Conservation (phyloP, 306 rosid genomes). For the Rosa multiflora region DNA sequence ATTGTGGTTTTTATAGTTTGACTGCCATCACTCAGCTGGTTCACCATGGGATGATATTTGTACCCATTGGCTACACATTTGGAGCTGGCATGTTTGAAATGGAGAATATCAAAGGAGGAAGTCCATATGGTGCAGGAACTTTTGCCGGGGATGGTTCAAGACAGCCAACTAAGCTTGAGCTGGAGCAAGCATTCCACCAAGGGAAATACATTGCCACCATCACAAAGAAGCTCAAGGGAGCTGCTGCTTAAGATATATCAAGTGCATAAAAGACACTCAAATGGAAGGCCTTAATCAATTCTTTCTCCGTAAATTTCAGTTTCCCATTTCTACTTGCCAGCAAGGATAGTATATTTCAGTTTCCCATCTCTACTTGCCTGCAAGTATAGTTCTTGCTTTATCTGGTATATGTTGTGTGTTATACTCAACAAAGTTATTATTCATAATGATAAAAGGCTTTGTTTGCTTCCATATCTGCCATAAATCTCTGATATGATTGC, state of each 20-base stretch:
- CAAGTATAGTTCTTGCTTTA: constrained; percentile 40
- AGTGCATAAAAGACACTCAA: constrained; percentile 26
- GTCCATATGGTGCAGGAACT: constrained; percentile 96
- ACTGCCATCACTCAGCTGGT: constrained; percentile 96
- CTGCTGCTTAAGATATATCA: constrained; percentile 38
- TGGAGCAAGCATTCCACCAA: constrained; percentile 90
- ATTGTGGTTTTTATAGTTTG: constrained; percentile 46
- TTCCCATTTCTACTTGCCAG: constrained; percentile 36
- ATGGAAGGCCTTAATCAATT: constrained; percentile 41
- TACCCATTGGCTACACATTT: constrained; percentile 88
- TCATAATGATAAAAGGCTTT: constrained; percentile 36
- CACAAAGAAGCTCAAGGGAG: constrained; percentile 92
- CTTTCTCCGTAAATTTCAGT: constrained; percentile 34
- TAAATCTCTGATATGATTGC: constrained; percentile 1
- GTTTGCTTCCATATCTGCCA: constrained; percentile 17
- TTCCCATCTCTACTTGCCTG: constrained; percentile 42
- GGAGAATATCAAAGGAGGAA: constrained; percentile 94
- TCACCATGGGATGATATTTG: constrained; percentile 92
- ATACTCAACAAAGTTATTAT: constrained; percentile 36
- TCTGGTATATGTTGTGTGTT: constrained; percentile 45
- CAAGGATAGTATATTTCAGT: constrained; percentile 19
- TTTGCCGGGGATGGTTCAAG: constrained; percentile 92
- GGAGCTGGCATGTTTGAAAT: constrained; percentile 97
- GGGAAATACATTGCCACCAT: constrained; percentile 81
- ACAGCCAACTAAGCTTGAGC: constrained; percentile 77